Percentiles rank a stretch among this genome's conserved stretches.
phyloP scores from a whole-genome alignment of 2,329 filamentous ascomycete genomes.

The Xylaria sp. region DNA sequence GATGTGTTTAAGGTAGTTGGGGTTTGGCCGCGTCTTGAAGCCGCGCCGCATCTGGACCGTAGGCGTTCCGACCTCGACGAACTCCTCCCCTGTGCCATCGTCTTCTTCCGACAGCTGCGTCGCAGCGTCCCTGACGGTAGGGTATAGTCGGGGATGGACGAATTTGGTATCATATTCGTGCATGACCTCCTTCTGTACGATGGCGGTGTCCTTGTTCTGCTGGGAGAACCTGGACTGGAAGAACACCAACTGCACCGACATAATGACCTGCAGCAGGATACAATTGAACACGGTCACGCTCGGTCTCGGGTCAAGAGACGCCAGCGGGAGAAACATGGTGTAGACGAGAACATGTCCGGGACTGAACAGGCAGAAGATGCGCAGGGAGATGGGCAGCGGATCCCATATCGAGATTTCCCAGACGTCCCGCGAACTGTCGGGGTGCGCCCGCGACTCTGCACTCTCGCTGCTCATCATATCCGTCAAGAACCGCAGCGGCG shows the following conservation, averaged over 20 bases:
- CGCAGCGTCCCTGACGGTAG: constrained; percentile 73
- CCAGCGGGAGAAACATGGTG: constrained; percentile 81
- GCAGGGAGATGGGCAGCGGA: constrained; percentile 79
- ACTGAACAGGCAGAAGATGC: constrained; percentile 87
- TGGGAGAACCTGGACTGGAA: constrained; percentile 76
- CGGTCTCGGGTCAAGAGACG: constrained; percentile 73
- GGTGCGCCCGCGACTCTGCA: constrained; percentile 82
- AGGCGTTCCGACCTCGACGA: constrained; percentile 55
- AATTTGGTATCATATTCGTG: constrained; percentile 96
- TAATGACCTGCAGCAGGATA: constrained; percentile 71
- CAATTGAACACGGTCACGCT: constrained; percentile 86
- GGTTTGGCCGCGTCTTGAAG: constrained; percentile 82
- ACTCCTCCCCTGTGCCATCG: constrained; percentile 45
- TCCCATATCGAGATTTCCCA: constrained; percentile 97
- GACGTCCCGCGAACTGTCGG: constrained; percentile 80
- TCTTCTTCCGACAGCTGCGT: constrained; percentile 70
- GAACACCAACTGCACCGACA: constrained; percentile 77
- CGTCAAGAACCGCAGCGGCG: constrained; percentile 75
- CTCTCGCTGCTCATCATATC: constrained; percentile 68
- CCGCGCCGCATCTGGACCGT: constrained; percentile 69
- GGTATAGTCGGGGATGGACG: constrained; percentile 87
- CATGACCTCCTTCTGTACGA: constrained; percentile 90
- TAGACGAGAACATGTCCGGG: constrained; percentile 92
- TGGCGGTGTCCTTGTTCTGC: constrained; percentile 79
- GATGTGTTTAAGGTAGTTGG: constrained; percentile 73